Evolutionary conservation across 768 basidiomycete genomes (phyloP).

Genomic region (Serendipita sp.): DNA sequence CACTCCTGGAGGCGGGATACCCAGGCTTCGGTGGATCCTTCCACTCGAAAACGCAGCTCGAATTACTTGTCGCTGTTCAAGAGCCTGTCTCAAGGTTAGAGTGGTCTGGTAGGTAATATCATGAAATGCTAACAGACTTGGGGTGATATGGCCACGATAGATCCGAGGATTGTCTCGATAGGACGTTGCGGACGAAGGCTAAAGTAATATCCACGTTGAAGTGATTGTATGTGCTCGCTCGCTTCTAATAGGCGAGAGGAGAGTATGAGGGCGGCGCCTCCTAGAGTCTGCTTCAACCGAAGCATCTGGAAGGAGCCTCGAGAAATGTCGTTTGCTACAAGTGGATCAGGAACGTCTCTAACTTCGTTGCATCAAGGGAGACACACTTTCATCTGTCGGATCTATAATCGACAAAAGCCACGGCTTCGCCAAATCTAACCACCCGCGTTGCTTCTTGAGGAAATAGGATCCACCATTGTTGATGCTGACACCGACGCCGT

Average conservation of each 20-base stretch:
- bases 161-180: conserved; percentile 50
- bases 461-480: conserved; percentile 82
- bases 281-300: conserved; percentile 67
- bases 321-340: conserved; percentile 80
- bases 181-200: conserved; percentile 22
- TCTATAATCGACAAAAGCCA: conserved; percentile 77
- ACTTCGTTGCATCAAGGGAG: not conserved
- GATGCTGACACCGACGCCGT: conserved; percentile 76
- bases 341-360: conserved; percentile 3
- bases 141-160: conserved; percentile 66
- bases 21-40: conserved; percentile 42
- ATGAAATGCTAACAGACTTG: conserved; percentile 35
- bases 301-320: conserved; percentile 71
- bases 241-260: conserved; percentile 54
- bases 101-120: not conserved
- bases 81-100: conserved; percentile 32
- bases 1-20: conserved; percentile 21
- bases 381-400: conserved; percentile 74
- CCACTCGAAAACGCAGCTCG: conserved; percentile 49
- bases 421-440: conserved; percentile 45
- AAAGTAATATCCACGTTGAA: conserved; percentile 33
- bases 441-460: conserved; percentile 64
- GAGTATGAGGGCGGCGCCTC: conserved; percentile 58
- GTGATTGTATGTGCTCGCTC: conserved; percentile 44
- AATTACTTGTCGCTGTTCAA: conserved; percentile 54